Conservation (phyloP, 331 rosid species). For the Acacia pycnantha region DNA sequence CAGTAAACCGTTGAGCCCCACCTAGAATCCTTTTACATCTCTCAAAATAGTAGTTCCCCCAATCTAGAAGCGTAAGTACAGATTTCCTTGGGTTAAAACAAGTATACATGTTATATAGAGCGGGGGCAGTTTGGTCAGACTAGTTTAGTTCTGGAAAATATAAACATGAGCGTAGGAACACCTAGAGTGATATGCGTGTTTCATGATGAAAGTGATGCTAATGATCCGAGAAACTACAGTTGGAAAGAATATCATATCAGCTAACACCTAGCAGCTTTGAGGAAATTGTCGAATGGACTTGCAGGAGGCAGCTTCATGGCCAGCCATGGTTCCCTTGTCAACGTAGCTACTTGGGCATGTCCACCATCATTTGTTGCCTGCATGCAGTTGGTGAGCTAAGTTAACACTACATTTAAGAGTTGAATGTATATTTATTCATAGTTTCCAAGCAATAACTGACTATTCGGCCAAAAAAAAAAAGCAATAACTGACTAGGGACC, state of each 20-base stretch:
- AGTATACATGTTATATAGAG: background rate
- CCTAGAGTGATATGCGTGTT: conserved; percentile 11
- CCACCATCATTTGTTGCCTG: conserved; percentile 48
- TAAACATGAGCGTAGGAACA: background rate
- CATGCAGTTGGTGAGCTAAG: background rate
- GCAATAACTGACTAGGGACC: background rate
- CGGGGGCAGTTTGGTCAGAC: background rate
- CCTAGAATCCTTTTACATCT: background rate
- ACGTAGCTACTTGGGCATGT: conserved; percentile 29
- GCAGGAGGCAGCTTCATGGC: conserved; percentile 95
- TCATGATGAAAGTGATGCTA: conserved; percentile 20
- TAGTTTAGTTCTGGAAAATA: conserved; percentile 2
- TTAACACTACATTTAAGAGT: background rate
- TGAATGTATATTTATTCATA: background rate
- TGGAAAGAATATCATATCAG: conserved; percentile 4
- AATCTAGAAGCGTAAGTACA: background rate
- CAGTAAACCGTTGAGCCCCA: background rate
- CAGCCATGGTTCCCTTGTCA: conserved; percentile 53
- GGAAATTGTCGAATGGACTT: conserved; percentile 95
- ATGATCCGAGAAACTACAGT: conserved; percentile 14
- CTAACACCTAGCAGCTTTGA: conserved; percentile 93
- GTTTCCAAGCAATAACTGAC: background rate
- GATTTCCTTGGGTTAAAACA: background rate
- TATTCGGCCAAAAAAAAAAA: too few relatives aligned
- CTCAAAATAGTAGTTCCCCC: conserved; percentile 3